Evolutionary conservation across 768 basidiomycete species (phyloP), one percentile per base, ranked within the genome.

Genomic region (Pleurotus eryngii): DNA sequence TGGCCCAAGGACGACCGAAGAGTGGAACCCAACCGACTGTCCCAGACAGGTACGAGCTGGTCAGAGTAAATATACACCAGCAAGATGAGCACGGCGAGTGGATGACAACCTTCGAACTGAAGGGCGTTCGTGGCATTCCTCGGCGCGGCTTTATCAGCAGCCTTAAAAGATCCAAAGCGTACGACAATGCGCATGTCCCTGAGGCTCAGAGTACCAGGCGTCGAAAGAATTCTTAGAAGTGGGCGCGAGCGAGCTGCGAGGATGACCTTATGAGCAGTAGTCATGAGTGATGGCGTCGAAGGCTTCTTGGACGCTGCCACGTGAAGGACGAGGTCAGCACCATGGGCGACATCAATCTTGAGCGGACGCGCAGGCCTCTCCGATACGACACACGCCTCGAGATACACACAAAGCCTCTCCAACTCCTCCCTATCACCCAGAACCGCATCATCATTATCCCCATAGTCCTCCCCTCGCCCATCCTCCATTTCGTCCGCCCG

Each of bases 31-130:
- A 91, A 76, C 15, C 93, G 83, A 11, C 78, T 76, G 67, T 98
- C 95, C 92, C 94, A 95, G 12, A 95, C 69, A 0, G 92, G 85
- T 9, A 92, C 74, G 1, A 95, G 70, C 40, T 86, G 81, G 67
- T 99, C 96, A 1, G 90, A 81, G 70, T 98, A 98, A n/a, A 98
- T 70, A 65, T 94, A 98, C 20, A 85, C 80, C 17, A 97, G 68
- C 17, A 98, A 74, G 18, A 96, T 78, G 14, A 97, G 80, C 14
- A 88, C 70, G 0, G 92, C 74, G 5, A 95, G 72, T 0, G 87
- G 78, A 46, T 85, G 81, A 59, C 82, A 83, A 1, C 83, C 83
- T 0, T 74, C 65, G 45, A 96, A 63, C 15, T 42, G 51, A 12
- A 54, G 51, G 8, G 20, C 39, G 24, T 39, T 22, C 3, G 9